Percentiles rank a stretch among this genome's conserved stretches.
phyloP scores from a whole-genome alignment of 208 protist genomes.

The Trypanosoma lewisi region DNA sequence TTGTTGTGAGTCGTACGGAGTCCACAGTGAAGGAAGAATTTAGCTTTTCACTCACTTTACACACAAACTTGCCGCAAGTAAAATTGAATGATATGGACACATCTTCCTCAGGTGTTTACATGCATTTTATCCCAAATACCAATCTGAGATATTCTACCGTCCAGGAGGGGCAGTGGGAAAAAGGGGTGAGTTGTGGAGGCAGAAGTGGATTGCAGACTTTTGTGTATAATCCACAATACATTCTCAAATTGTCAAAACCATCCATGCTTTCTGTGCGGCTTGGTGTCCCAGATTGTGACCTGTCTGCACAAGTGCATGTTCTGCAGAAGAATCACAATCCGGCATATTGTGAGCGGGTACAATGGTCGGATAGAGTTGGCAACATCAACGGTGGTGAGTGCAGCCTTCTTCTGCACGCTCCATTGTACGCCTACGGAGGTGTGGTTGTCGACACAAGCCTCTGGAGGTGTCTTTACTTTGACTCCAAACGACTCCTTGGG shows the following conservation, averaged over 20 bases:
- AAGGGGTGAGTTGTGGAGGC: slow-evolving; percentile 74
- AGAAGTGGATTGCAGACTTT: slow-evolving; percentile 54
- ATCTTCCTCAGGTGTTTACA: slow-evolving; percentile 55
- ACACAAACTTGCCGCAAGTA: slow-evolving; percentile 75
- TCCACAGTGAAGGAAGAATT: slow-evolving; percentile 48
- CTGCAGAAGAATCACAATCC: slow-evolving; percentile 14
- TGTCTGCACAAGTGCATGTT: slow-evolving; percentile 26
- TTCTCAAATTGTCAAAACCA: slow-evolving; percentile 51
- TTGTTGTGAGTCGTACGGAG: slow-evolving; percentile 53
- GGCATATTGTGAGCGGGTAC: slow-evolving; percentile 5
- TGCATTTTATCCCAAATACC: slow-evolving; percentile 69
- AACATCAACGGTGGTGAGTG: slow-evolving; percentile 33
- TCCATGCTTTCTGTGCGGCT: slow-evolving; percentile 51
- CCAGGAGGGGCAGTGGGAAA: slow-evolving; percentile 51
- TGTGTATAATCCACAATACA: slow-evolving; percentile 67
- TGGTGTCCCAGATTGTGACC: slow-evolving; percentile 8
- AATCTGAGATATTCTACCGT: slow-evolving; percentile 44
- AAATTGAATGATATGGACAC: slow-evolving; percentile 29
- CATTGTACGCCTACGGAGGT: slow-evolving; percentile 59
- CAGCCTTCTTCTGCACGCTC: slow-evolving; percentile 49
- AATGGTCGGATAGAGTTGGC: slow-evolving; percentile 42
- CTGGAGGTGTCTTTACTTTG: slow-evolving; percentile 49
- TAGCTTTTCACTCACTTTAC: slow-evolving; percentile 79
- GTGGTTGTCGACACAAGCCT: slow-evolving; percentile 67
- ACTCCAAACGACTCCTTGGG: slow-evolving; percentile 47